Evolutionary conservation across 305 asterid genomes (phyloP).

Genomic region (Fraxinus angustifolia): DNA sequence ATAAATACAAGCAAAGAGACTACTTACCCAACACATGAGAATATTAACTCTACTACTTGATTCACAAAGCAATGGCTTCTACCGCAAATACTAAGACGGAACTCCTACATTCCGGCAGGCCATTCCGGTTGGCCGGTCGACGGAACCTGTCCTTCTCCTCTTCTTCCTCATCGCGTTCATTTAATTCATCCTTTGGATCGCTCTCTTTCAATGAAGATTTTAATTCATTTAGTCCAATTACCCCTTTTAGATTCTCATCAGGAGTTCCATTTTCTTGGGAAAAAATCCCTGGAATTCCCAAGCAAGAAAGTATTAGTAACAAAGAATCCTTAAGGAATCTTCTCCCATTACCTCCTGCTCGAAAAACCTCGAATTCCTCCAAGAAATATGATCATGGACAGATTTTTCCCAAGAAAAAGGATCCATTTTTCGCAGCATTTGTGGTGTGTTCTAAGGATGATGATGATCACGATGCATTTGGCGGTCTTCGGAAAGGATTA

Average conservation of each 20-base stretch:
- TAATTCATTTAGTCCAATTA: constrained; percentile 6
- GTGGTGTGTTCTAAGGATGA: constrained; percentile 1
- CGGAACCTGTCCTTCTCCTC: not conserved
- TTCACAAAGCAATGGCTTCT: not conserved
- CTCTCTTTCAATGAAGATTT: not conserved
- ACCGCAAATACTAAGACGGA: not conserved
- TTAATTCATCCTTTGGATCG: not conserved
- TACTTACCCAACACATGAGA: not conserved
- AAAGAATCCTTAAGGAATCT: not conserved
- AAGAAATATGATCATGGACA: not conserved
- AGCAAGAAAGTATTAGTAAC: not conserved
- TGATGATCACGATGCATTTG: not conserved
- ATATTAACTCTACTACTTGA: not conserved
- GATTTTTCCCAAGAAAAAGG: not conserved
- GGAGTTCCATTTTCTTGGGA: constrained; percentile 9
- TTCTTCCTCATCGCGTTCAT: not conserved
- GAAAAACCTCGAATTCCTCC: not conserved
- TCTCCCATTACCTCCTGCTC: constrained; percentile 1
- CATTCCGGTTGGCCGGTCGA: not conserved
- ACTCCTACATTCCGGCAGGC: not conserved
- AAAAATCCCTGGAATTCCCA: constrained; percentile 5
- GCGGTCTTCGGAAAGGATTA: not conserved
- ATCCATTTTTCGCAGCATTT: constrained; percentile 1
- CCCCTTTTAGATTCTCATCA: not conserved
- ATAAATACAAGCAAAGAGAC: not conserved